Evolutionary conservation across 352 stramenopile genomes (phyloP), one percentile per base, ranked within the genome.

Genomic region (Phytophthora hybrid): DNA sequence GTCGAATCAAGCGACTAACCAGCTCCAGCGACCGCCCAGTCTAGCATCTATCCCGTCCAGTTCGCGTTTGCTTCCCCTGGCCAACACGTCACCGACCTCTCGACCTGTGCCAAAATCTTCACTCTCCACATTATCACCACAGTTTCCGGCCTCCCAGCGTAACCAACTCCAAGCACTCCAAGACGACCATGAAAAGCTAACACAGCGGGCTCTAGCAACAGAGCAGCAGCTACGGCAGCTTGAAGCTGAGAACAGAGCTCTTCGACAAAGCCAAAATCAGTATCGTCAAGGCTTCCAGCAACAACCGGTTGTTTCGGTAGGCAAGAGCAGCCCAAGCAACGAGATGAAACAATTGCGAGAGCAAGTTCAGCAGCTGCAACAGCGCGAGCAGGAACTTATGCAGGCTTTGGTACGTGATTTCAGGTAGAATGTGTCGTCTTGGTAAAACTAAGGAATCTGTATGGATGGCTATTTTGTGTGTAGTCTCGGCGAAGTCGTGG

Each of bases 341-440:
- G 60, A 77, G 18, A 62, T 81, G 16, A 77, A 77, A 11, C 75
- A 89, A 46, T 73, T 92, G 31, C 83, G 77, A 29, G 57, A 82
- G 16, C 88, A 93, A 31, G 80, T 94, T 13, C 69, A 88, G 72
- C 88, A 93, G 18, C 74, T 95, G 21, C 86, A 91, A 63, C 76
- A 88, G 60, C 86, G 84, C n/a, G 88, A 95, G 53, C 84, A 95
- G 61, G 88, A 95, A 62, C 84, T 95, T 34, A 93, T 95, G 88
- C 84, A 91, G 58, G 88, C 88, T 44, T 79, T 93, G 73, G 88
- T 93, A 66, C 46, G 82, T 55, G 9, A 14, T 19, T 67, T 13
- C 19, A 9, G 44, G 39, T n/a, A 21, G 19, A 56, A 53, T 18
- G 6, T 18, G n/a, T 11, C 19, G 13, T 53, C 32, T 23, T 23